Percentiles rank a stretch among this genome's conserved stretches.
These are phyloP conservation scores for Pichia ethanolica DNA, from an alignment of 805 yeast species.

Conservation along the genomic window DNA sequence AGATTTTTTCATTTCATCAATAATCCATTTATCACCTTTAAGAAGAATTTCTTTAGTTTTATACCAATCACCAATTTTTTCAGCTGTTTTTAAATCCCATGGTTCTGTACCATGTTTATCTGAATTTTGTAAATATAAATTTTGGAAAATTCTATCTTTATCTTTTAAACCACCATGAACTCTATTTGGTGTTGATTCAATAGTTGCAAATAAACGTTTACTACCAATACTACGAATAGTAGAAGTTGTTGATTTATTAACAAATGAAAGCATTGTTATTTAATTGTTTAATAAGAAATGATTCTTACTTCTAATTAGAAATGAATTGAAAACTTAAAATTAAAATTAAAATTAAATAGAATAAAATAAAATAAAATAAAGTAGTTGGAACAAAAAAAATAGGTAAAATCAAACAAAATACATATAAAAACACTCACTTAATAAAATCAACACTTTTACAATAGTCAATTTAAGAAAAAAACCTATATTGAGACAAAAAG, in stretches of 20 bases:
- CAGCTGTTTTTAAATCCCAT: slow-evolving; percentile 60
- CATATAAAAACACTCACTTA: too few relatives aligned
- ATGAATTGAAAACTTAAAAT: too few relatives aligned
- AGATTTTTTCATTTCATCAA: slow-evolving; percentile 76
- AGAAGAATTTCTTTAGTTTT: slow-evolving; percentile 78
- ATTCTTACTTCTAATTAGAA: too few relatives aligned
- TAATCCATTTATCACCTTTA: slow-evolving; percentile 87
- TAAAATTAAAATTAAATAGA: too few relatives aligned
- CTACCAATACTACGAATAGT: not conserved
- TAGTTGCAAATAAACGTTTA: slow-evolving; percentile 31
- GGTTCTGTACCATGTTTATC: slow-evolving; percentile 54
- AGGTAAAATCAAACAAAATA: too few relatives aligned
- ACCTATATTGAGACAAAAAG: too few relatives aligned
- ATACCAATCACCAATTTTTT: slow-evolving; percentile 85
- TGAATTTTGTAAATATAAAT: slow-evolving; percentile 44
- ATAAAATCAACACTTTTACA: too few relatives aligned
- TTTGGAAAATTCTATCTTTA: slow-evolving; percentile 82
- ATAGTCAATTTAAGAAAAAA: too few relatives aligned
- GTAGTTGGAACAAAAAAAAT: too few relatives aligned
- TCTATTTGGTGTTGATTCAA: slow-evolving; percentile 45
- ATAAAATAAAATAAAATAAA: too few relatives aligned
- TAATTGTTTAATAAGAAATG: too few relatives aligned
- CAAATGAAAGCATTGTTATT: slow-evolving; percentile 8
- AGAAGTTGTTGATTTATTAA: not conserved
- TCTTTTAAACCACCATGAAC: slow-evolving; percentile 70